Percentiles rank a stretch among this genome's conserved stretches.
Evolutionary conservation across 2,329 filamentous ascomycete species (phyloP).

Genomic region (Exophiala phaeomuriformis): DNA sequence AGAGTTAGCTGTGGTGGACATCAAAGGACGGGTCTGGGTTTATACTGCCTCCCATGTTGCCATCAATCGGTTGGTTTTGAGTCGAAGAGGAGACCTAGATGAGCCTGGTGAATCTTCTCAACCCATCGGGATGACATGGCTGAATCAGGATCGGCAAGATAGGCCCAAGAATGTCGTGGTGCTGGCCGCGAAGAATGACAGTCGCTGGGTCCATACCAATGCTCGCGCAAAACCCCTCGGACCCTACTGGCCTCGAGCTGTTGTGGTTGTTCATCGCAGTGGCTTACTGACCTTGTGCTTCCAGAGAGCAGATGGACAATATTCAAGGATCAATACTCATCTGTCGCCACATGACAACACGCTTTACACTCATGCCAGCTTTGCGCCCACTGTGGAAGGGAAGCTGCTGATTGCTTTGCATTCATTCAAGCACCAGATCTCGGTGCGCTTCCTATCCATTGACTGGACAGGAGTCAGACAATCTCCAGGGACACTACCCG

Average conservation of each 20-base stretch:
- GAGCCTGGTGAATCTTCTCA: slow-evolving; percentile 65
- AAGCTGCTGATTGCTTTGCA: slow-evolving; percentile 24
- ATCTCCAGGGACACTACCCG: slow-evolving; percentile 34
- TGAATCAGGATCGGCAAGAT: slow-evolving; percentile 50
- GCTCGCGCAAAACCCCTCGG: slow-evolving; percentile 59
- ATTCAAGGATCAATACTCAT: slow-evolving; percentile 54
- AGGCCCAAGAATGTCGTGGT: slow-evolving; percentile 28
- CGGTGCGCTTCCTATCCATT: slow-evolving; percentile 19
- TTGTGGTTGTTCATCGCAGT: slow-evolving; percentile 69
- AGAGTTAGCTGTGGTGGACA: slow-evolving; percentile 78
- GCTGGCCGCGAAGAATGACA: slow-evolving; percentile 52
- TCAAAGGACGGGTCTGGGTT: slow-evolving; percentile 68
- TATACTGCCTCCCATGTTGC: slow-evolving; percentile 59
- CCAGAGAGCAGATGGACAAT: slow-evolving; percentile 63
- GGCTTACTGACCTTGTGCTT: slow-evolving; percentile 70
- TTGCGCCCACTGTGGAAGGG: slow-evolving; percentile 34
- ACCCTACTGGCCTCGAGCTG: slow-evolving; percentile 65
- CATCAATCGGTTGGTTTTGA: slow-evolving; percentile 62
- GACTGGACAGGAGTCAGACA: slow-evolving; percentile 34
- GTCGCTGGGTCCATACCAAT: slow-evolving; percentile 62
- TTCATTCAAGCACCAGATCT: slow-evolving; percentile 13
- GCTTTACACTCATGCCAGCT: slow-evolving; percentile 36
- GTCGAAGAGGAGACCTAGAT: slow-evolving; percentile 59
- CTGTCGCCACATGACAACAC: slow-evolving; percentile 9
- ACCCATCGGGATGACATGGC: slow-evolving; percentile 80